Base-by-base conservation (phyloP, 495 filamentous ascomycete genomes). In the Penicillium maclennaniae region DNA sequence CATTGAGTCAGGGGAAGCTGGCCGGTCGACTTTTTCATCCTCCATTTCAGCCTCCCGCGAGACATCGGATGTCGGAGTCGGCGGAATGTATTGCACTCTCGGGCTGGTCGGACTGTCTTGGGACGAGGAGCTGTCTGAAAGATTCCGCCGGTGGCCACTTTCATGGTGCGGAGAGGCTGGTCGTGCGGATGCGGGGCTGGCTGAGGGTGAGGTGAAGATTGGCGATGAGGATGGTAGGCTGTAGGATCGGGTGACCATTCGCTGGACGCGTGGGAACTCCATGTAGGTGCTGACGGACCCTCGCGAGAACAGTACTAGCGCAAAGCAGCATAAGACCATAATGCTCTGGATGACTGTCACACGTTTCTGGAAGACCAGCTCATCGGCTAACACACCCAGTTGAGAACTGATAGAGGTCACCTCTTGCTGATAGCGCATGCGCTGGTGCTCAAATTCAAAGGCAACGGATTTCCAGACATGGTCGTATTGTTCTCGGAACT, bases 391-490 rank as follows among this genome's bases (percentile, higher is more conserved):
- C 21, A 97, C 78, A 52, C 83, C 87, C 41, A 98, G 80, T 31
- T 92, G 85, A n/a, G 81, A 66, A 56, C 80, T 87, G n/a, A 97
- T 74, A 15, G 90, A 89, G 41, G 87, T 74, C 43, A 95, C 83
- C 66, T 98, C 93, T 34, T 82, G 78, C 60, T 88, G 79, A 23
- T 86, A 86, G 60, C 89, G 86, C 54, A 91, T 82, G 25, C 89
- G 83, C 65, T 96, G 91, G 25, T 83, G 83, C 67, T 95, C 90
- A 31, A 97, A 87, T 39, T 93, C 92, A 53, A 96, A 83, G 15
- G 96, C 87, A 28, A 95, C 96, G 17, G 84, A 88, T 63, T 95
- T 92, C 91, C 93, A 96, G 20, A 97, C 86, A 60, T 96, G 89
- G 60, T 98, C 95, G 70, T 98, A 97, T 60, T 95, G 88, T 41